A percentile compares a stretch with the other conserved stretches of the same genome.
These are phyloP conservation scores for Castanospermum australe DNA, from an alignment of 306 rosid species.

Conservation along the genomic window DNA sequence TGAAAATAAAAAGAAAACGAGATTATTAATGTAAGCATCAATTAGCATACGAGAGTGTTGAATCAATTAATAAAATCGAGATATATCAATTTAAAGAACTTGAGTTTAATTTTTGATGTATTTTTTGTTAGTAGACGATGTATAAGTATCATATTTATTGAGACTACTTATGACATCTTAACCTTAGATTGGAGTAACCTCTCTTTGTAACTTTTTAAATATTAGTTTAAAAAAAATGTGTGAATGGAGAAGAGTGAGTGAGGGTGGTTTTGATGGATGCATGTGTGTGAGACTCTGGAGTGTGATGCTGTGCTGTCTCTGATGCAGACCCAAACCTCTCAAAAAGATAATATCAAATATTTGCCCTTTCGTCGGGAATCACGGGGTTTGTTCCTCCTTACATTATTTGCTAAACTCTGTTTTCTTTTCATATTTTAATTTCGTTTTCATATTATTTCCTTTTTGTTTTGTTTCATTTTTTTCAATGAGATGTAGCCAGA, in stretches of 20 bases:
- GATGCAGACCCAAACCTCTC: slow-evolving; percentile 43
- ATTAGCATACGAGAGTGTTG: too few relatives aligned
- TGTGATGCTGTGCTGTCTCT: slow-evolving; percentile 57
- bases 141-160: too few relatives aligned
- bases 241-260: slow-evolving; percentile 29
- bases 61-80: too few relatives aligned
- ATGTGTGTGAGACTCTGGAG: slow-evolving; percentile 37
- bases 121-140: too few relatives aligned
- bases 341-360: slow-evolving; percentile 38
- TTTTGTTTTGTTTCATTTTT: slow-evolving; percentile 2
- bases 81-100: too few relatives aligned
- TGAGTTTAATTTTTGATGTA: too few relatives aligned
- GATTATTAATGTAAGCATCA: neutral
- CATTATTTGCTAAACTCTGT: slow-evolving; percentile 24
- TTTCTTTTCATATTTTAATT: slow-evolving; percentile 20
- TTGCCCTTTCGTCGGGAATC: slow-evolving; percentile 55
- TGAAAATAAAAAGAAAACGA: too few relatives aligned
- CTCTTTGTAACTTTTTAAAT: too few relatives aligned
- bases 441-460: slow-evolving; percentile 2
- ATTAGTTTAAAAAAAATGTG: slow-evolving; percentile 28
- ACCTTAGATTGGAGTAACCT: too few relatives aligned
- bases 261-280: slow-evolving; percentile 21
- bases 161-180: too few relatives aligned
- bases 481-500: slow-evolving; percentile 7
- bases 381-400: slow-evolving; percentile 63